Evolutionary conservation across 1,139 yeast species (phyloP).

Genomic region (Lodderomyces pseudojiufengensis): DNA sequence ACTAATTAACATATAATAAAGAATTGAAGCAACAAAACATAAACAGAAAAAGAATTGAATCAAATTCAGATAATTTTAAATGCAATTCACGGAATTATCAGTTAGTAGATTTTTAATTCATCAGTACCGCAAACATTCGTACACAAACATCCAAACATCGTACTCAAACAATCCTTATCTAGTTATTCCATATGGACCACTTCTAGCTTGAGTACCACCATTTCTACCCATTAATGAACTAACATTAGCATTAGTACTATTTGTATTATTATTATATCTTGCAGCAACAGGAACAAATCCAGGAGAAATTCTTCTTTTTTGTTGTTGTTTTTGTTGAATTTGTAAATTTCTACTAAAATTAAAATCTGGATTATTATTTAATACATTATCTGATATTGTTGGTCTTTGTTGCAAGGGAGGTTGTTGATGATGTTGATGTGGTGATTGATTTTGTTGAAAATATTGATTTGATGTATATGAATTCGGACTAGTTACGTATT

Average conservation of each 20-base stretch:
- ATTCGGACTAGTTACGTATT: slow-evolving; percentile 1
- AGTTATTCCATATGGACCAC: slow-evolving; percentile 20
- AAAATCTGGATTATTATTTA: slow-evolving; percentile 55
- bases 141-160: too few relatives aligned
- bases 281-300: slow-evolving; percentile 19
- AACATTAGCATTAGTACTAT: slow-evolving; percentile 12
- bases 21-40: too few relatives aligned
- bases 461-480: slow-evolving; percentile 11
- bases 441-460: slow-evolving; percentile 9
- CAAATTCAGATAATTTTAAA: too few relatives aligned
- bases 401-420: slow-evolving; percentile 15
- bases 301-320: slow-evolving; percentile 20
- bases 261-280: slow-evolving; percentile 14
- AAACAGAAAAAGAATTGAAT: slow-evolving; percentile 1
- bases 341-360: slow-evolving; percentile 42
- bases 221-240: slow-evolving; percentile 13
- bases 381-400: slow-evolving; percentile 46
- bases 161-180: slow-evolving; percentile 11
- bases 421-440: slow-evolving; percentile 4
- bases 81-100: too few relatives aligned
- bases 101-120: too few relatives aligned
- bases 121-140: too few relatives aligned
- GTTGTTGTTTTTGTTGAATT: slow-evolving; percentile 14
- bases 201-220: slow-evolving; percentile 12
- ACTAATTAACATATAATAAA: too few relatives aligned